These are phyloP conservation scores for Limnomonas spitsbergensis DNA, from an alignment of 139 green algal species.

Conservation along the genomic window DNA sequence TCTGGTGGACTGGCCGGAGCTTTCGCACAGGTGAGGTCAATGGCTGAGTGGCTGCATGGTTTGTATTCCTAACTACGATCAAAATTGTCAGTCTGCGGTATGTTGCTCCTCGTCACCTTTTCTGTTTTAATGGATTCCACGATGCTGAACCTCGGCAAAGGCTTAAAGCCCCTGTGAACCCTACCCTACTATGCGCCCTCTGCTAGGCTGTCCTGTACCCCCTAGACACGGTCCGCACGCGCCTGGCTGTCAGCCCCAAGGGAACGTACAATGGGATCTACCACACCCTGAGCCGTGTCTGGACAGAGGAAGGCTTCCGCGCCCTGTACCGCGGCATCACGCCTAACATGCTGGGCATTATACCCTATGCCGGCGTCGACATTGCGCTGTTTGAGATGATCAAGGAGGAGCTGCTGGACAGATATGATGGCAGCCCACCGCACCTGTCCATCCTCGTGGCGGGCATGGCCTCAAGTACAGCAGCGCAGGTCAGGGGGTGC, in stretches of 20 bases:
- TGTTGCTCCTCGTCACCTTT: too few relatives aligned
- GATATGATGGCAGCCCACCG: conserved; percentile 62
- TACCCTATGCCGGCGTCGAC: conserved; percentile 87
- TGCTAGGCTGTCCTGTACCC: conserved; percentile 71
- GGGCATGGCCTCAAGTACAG: conserved; percentile 74
- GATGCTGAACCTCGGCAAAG: too few relatives aligned
- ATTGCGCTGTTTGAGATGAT: conserved; percentile 78
- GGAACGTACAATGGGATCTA: conserved; percentile 70
- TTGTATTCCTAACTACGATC: too few relatives aligned
- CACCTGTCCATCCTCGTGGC: conserved; percentile 66
- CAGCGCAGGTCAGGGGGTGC: conserved; percentile 51
- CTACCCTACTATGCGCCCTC: background rate
- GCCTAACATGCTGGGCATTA: conserved; percentile 80
- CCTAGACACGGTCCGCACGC: conserved; percentile 82
- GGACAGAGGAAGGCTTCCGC: conserved; percentile 59
- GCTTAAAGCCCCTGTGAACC: too few relatives aligned
- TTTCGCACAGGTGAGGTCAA: conserved; percentile 53
- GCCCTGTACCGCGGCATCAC: conserved; percentile 68
- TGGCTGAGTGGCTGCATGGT: background rate
- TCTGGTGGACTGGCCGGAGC: conserved; percentile 67
- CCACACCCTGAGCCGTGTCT: conserved; percentile 46
- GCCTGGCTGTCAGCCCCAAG: conserved; percentile 68
- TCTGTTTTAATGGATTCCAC: too few relatives aligned
- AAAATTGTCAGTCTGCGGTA: too few relatives aligned
- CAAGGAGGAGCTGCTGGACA: conserved; percentile 63